A percentile compares a stretch with the other conserved stretches of the same genome.
These are phyloP conservation scores for Grigorovia jiainica DNA, from an alignment of 805 yeast genomes.

Conservation along the genomic window DNA sequence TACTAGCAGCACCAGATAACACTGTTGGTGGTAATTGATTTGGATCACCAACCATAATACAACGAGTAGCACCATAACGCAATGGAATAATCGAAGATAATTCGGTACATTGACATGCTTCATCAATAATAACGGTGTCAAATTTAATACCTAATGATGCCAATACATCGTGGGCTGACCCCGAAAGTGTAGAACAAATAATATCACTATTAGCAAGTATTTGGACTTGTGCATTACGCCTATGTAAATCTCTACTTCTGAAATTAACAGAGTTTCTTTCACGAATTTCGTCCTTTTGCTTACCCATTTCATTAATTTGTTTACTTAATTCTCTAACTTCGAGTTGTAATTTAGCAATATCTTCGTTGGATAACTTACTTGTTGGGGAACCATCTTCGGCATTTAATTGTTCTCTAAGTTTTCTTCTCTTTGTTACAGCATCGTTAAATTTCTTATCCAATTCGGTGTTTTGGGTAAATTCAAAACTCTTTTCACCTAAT, in stretches of 20 bases:
- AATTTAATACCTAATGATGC: conserved; percentile 66
- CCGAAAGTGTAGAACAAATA: conserved; percentile 86
- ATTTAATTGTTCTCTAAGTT: conserved; percentile 35
- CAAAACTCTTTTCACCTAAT: conserved; percentile 33
- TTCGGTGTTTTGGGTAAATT: conserved; percentile 35
- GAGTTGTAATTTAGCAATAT: conserved; percentile 39
- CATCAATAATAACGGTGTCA: conserved; percentile 89
- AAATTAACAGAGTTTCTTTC: conserved; percentile 59
- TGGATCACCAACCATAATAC: conserved; percentile 98
- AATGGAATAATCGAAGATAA: conserved; percentile 84
- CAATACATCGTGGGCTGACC: conserved; percentile 84
- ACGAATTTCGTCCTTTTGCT: conserved; percentile 66
- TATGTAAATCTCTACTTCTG: conserved; percentile 70
- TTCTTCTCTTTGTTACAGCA: conserved; percentile 51
- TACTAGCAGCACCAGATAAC: conserved; percentile 77
- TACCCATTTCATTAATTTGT: conserved; percentile 59
- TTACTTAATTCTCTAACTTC: conserved; percentile 48
- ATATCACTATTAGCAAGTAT: conserved; percentile 69
- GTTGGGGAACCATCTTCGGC: conserved; percentile 35
- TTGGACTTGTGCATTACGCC: conserved; percentile 63
- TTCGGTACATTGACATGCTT: conserved; percentile 96
- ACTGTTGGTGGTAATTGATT: conserved; percentile 97
- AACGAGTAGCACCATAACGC: conserved; percentile 78
- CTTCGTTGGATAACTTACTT: conserved; percentile 38
- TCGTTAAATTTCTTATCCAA: conserved; percentile 37